phyloP scores from a whole-genome alignment of 176 grass and related monocot species.

The Carex cristatella region DNA sequence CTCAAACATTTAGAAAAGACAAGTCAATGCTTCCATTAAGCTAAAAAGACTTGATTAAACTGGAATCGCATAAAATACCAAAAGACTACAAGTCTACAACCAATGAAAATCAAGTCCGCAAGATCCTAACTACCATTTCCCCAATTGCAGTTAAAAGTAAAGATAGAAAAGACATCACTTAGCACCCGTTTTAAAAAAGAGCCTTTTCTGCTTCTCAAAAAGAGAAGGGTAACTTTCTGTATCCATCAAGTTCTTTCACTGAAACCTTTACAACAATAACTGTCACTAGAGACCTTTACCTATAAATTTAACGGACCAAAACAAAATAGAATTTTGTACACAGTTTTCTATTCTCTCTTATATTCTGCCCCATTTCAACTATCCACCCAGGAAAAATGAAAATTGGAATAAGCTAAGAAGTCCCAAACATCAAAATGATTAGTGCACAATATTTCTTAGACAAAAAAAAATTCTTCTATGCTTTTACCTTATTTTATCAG shows the following conservation, averaged over 20 bases:
- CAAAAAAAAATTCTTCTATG: background rate
- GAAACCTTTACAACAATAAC: background rate
- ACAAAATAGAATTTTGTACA: background rate
- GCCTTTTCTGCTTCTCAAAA: background rate
- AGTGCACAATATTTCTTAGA: background rate
- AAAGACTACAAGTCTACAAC: background rate
- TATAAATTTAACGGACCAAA: background rate
- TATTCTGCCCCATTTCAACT: background rate
- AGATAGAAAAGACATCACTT: conserved; percentile 8
- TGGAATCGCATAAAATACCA: background rate
- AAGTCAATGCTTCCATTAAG: background rate
- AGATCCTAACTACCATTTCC: background rate
- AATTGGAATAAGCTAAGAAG: background rate
- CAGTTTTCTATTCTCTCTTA: background rate
- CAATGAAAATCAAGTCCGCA: background rate
- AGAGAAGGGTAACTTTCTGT: background rate
- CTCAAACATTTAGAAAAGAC: background rate
- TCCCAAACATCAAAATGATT: background rate
- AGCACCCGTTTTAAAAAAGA: background rate
- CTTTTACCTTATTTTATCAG: background rate
- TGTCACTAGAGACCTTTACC: background rate
- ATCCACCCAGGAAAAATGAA: background rate
- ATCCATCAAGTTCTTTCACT: background rate
- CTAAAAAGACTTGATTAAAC: conserved; percentile 4
- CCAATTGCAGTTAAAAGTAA: background rate